phyloP scores from a whole-genome alignment of 371 early-diverging fungal genomes.

The Circinella minor region DNA sequence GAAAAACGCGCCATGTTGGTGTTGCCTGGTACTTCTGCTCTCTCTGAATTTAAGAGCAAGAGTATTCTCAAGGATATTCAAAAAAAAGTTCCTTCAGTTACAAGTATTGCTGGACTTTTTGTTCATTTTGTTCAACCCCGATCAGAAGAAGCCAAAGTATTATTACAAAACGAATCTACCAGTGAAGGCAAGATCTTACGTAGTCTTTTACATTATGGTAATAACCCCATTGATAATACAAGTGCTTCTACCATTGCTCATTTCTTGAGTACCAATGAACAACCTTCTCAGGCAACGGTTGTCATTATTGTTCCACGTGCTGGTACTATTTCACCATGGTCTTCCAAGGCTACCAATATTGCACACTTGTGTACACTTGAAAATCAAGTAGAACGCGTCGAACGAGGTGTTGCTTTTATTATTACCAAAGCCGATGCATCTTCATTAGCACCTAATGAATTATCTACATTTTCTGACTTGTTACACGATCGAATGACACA shows the following conservation, averaged over 20 bases:
- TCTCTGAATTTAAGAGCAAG: constrained; percentile 72
- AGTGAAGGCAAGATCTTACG: constrained; percentile 51
- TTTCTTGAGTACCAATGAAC: constrained; percentile 39
- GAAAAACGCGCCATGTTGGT: constrained; percentile 61
- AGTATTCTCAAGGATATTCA: constrained; percentile 62
- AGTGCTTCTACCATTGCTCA: constrained; percentile 39
- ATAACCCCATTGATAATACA: constrained; percentile 37
- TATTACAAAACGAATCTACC: constrained; percentile 35
- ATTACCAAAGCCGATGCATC: constrained; percentile 46
- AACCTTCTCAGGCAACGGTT: constrained; percentile 41
- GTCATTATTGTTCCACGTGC: constrained; percentile 82
- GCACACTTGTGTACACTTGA: constrained; percentile 85
- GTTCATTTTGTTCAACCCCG: constrained; percentile 76
- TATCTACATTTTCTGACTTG: constrained; percentile 53
- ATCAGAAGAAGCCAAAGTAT: constrained; percentile 38
- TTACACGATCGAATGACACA: constrained; percentile 97
- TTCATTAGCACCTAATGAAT: constrained; percentile 36
- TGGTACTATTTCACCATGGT: constrained; percentile 99
- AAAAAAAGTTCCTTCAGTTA: constrained; percentile 50
- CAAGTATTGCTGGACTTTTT: constrained; percentile 62
- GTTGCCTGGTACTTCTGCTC: constrained; percentile 76
- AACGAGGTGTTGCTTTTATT: constrained; percentile 83
- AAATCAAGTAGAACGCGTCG: constrained; percentile 76
- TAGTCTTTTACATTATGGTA: constrained; percentile 51
- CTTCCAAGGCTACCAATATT: constrained; percentile 97